These are phyloP conservation scores for Tardiomyces depauwii DNA, from an alignment of 1,139 yeast genomes.

Conservation along the genomic window DNA sequence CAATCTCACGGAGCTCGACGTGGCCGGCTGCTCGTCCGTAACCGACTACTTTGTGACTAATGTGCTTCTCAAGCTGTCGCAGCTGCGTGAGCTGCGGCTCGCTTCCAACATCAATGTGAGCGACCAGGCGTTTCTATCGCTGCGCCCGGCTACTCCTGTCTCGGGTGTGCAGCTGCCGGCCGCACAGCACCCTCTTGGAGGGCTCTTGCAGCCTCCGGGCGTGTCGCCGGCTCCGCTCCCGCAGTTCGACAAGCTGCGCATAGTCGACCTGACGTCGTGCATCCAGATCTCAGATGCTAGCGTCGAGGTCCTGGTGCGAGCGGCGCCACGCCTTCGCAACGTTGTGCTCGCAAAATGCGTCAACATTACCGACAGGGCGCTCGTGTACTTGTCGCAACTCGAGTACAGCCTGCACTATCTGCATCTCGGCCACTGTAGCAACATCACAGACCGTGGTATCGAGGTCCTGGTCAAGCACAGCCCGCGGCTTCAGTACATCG, in stretches of 20 bases:
- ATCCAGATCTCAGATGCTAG: conserved; percentile 70
- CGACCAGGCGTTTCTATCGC: conserved; percentile 40
- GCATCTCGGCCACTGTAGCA: conserved; percentile 89
- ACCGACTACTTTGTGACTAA: conserved; percentile 49
- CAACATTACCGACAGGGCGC: conserved; percentile 74
- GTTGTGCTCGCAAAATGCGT: conserved; percentile 84
- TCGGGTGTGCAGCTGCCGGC: too few relatives aligned
- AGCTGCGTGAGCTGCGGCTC: conserved; percentile 72
- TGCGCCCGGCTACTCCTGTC: conserved; percentile 2
- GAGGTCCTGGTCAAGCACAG: conserved; percentile 65
- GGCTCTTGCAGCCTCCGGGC: too few relatives aligned
- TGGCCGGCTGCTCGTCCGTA: conserved; percentile 68
- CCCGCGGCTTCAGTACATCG: conserved; percentile 82
- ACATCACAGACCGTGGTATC: conserved; percentile 85
- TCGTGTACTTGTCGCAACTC: conserved; percentile 57
- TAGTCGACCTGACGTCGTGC: conserved; percentile 81
- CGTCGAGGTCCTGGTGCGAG: conserved; percentile 56
- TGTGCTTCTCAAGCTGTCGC: conserved; percentile 56
- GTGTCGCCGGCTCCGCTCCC: conserved; percentile 12
- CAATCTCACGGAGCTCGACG: conserved; percentile 77
- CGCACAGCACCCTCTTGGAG: too few relatives aligned
- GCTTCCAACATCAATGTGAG: conserved; percentile 64
- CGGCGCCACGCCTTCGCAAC: conserved; percentile 81
- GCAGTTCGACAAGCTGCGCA: conserved; percentile 47
- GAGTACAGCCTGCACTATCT: conserved; percentile 81